A percentile compares a stretch with the other conserved stretches of the same genome.
Conservation (phyloP, 1,284 basidiomycete species). For the Macrocybe sp. region DNA sequence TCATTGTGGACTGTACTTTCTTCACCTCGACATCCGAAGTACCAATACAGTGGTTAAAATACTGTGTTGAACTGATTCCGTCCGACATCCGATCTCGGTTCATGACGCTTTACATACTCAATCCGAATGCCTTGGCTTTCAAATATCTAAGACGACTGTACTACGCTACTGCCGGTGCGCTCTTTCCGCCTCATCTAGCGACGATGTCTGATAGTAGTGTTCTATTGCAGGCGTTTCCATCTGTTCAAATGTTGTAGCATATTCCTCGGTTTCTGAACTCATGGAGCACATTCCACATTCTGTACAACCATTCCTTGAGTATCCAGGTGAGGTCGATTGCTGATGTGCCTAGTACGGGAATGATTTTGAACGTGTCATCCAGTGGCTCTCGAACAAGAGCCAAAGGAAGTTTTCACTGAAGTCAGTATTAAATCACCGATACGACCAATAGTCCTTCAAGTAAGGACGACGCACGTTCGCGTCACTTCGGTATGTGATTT, state of each 20-base stretch:
- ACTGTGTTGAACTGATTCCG: conserved; percentile 76
- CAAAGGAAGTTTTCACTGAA: conserved; percentile 45
- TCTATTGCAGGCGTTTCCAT: conserved; percentile 45
- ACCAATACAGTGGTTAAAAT: conserved; percentile 79
- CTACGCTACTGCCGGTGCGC: conserved; percentile 68
- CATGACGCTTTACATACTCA: conserved; percentile 64
- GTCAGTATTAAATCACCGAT: conserved; percentile 63
- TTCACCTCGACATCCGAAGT: conserved; percentile 76
- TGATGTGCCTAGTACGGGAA: neutral
- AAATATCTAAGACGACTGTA: conserved; percentile 73
- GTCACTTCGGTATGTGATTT: conserved; percentile 9
- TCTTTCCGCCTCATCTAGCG: neutral
- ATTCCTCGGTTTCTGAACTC: conserved; percentile 56
- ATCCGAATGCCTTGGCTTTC: conserved; percentile 73
- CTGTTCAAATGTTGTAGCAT: conserved; percentile 50
- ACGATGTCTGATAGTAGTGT: too few relatives aligned
- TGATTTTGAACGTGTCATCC: neutral
- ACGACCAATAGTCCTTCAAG: conserved; percentile 58
- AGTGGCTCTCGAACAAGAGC: conserved; percentile 61
- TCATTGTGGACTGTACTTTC: conserved; percentile 81
- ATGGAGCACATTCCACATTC: conserved; percentile 47
- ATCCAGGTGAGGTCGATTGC: conserved; percentile 40
- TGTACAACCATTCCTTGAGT: conserved; percentile 42
- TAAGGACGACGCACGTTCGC: conserved; percentile 40
- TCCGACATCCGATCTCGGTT: conserved; percentile 57